Evolutionary conservation across 352 stramenopile genomes (phyloP).

Genomic region (Phytophthora chlamydospora): DNA sequence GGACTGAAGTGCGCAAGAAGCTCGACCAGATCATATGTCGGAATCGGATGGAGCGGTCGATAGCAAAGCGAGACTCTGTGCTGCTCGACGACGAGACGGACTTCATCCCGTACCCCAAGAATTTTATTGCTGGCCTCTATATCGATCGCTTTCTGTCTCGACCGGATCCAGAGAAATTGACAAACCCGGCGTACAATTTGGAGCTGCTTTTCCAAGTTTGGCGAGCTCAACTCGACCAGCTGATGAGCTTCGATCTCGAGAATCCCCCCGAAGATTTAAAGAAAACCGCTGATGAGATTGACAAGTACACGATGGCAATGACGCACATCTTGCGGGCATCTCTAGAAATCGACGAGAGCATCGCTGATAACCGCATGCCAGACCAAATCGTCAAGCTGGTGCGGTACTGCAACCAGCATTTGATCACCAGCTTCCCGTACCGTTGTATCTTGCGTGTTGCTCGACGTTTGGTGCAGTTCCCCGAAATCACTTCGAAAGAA

Average conservation of each 20-base stretch:
- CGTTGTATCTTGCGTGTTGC: conserved; percentile 68
- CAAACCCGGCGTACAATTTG: conserved; percentile 80
- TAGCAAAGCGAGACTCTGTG: conserved; percentile 83
- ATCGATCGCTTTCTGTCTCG: conserved; percentile 74
- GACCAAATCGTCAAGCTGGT: conserved; percentile 78
- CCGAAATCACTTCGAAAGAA: conserved; percentile 66
- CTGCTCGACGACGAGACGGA: conserved; percentile 71
- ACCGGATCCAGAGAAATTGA: conserved; percentile 74
- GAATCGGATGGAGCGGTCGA: conserved; percentile 72
- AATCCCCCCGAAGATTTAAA: conserved; percentile 64
- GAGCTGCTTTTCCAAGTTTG: conserved; percentile 78
- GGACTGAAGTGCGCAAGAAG: conserved; percentile 77
- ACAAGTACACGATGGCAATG: conserved; percentile 77
- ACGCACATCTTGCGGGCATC: conserved; percentile 69
- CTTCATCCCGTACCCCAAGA: conserved; percentile 61
- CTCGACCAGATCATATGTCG: conserved; percentile 81
- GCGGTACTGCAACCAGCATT: conserved; percentile 74
- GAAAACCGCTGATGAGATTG: conserved; percentile 53
- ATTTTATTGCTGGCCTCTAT: conserved; percentile 79
- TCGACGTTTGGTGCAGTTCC: conserved; percentile 68
- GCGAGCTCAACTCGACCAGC: conserved; percentile 56
- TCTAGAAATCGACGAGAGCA: conserved; percentile 72
- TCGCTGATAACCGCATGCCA: conserved; percentile 69
- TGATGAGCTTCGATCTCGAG: conserved; percentile 70
- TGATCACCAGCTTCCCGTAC: conserved; percentile 78